phyloP scores from a whole-genome alignment of 495 filamentous ascomycete genomes.

The Aspergillus cavernicola region DNA sequence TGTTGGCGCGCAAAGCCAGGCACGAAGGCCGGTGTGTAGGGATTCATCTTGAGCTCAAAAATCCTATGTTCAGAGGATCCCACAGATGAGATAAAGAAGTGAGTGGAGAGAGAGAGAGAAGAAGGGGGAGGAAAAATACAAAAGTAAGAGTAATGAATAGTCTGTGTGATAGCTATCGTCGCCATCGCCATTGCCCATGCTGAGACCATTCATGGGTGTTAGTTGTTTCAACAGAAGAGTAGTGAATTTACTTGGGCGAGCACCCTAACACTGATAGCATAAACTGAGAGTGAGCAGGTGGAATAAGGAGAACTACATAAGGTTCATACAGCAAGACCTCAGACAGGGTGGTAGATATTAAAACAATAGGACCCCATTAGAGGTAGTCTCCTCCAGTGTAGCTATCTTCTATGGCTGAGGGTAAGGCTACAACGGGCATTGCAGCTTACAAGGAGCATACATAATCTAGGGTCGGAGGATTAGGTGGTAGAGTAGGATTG shows the following conservation, averaged over 20 bases:
- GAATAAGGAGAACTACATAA: not conserved
- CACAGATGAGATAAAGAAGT: constrained; percentile 1
- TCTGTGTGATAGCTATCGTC: not conserved
- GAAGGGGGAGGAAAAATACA: constrained; percentile 14
- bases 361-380: no score
- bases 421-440: no score
- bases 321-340: not conserved
- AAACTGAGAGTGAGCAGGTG: not conserved
- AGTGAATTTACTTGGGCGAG: not conserved
- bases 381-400: no score
- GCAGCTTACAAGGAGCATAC: no score
- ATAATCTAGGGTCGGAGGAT: no score
- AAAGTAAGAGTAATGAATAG: constrained; percentile 14
- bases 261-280: not conserved
- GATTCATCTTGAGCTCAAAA: constrained; percentile 1
- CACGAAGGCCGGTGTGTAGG: constrained; percentile 6
- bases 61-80: not conserved
- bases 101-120: constrained; percentile 9
- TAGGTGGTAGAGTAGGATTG: no score
- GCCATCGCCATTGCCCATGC: not conserved
- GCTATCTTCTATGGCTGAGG: no score
- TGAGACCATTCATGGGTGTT: not conserved
- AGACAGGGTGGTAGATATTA: no score
- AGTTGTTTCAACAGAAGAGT: not conserved
- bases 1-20: not conserved